Base-by-base conservation (phyloP, 1,284 basidiomycete genomes). In the Leccinum pachyderme region DNA sequence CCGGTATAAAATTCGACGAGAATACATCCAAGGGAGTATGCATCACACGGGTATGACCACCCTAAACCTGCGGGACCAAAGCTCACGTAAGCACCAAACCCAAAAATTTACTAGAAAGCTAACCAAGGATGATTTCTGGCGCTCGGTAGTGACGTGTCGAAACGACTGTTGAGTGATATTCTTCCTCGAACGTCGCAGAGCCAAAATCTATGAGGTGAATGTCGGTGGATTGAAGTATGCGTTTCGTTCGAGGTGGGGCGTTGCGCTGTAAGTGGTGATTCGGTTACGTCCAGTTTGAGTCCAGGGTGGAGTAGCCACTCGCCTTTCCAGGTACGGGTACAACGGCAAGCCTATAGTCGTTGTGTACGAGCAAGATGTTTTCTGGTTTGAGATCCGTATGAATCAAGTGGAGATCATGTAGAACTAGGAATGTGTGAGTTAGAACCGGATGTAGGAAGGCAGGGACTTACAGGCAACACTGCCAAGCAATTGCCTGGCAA, bases 381-480 rank as follows among this genome's bases (percentile, higher is more conserved):
- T 98, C 95, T 28, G 97, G 97, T 75, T 99, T 99, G 56, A 99
- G 82, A 78, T 99, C 97, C 43, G 97, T 99, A 73, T 99, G 97
- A 54, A 99, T 91, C 60, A 99, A 80, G 64, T 89, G 88, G 53
- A 96, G 80, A 59, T 91, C 84, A 70, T 99, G 97, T 51, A 99
- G 75, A 76, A 98, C 95, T 97, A 64, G 52, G 45, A 44, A 54
- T 33, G 51, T 7, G 32, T 63, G 57, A 58, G 57, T 52, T 43
- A 56, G 52, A 43, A 37, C 27, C 28, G 11, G 15, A 60, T 33
- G 57, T 25, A 46, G 6, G 25, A 31, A 58, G 41, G 51, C 22
- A 47, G 29, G 7, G 15, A 82, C 93, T 69, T 73, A 97, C 95
- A 99, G 44, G 93, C 89, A 49, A 99, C 94, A 69, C 94, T 97